Percentiles rank a stretch among this genome's conserved stretches.
Conservation (phyloP, 2,329 filamentous ascomycete genomes). For the Cladobotryum protrusum region DNA sequence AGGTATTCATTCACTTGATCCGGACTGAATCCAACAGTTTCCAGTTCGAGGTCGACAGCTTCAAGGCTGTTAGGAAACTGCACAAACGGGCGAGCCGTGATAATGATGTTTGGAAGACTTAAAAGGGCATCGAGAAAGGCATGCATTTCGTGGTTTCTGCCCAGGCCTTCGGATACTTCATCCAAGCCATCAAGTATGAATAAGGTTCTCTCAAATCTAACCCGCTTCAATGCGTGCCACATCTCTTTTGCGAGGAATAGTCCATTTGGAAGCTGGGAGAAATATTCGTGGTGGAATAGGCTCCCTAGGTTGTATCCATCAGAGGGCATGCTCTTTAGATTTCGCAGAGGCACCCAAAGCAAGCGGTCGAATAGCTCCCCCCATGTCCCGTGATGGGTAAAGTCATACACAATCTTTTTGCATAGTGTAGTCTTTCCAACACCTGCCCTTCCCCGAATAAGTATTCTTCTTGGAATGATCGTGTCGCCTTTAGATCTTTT, state of each 20-base stretch:
- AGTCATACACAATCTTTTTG: constrained; percentile 33
- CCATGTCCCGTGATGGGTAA: constrained; percentile 16
- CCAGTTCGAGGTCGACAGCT: constrained; percentile 28
- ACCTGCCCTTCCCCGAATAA: constrained; percentile 29
- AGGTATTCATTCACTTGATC: constrained; percentile 29
- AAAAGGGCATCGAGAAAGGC: constrained; percentile 25
- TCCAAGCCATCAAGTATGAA: constrained; percentile 40
- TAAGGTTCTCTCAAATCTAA: constrained; percentile 21
- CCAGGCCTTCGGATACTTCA: constrained; percentile 27
- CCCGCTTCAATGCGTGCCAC: constrained; percentile 4
- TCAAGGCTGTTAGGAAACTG: constrained; percentile 9
- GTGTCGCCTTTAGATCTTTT: constrained; percentile 10
- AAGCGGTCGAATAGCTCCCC: constrained; percentile 27
- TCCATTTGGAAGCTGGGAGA: constrained; percentile 13
- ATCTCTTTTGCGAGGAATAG: constrained; percentile 16
- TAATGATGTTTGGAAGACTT: constrained; percentile 29
- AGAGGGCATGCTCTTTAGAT: constrained; percentile 20
- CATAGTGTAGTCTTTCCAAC: constrained; percentile 34
- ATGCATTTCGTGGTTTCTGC: constrained; percentile 9
- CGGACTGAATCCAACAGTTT: constrained; percentile 34
- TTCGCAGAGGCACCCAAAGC: constrained; percentile 34
- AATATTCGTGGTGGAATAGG: constrained; percentile 25
- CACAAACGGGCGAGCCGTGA: constrained; percentile 33
- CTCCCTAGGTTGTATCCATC: constrained; percentile 18
- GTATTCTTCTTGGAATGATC: constrained; percentile 24